Percentiles rank a stretch among this genome's conserved stretches.
Conservation (phyloP, 1,284 basidiomycete genomes). For the Cryptococcus sp. region DNA sequence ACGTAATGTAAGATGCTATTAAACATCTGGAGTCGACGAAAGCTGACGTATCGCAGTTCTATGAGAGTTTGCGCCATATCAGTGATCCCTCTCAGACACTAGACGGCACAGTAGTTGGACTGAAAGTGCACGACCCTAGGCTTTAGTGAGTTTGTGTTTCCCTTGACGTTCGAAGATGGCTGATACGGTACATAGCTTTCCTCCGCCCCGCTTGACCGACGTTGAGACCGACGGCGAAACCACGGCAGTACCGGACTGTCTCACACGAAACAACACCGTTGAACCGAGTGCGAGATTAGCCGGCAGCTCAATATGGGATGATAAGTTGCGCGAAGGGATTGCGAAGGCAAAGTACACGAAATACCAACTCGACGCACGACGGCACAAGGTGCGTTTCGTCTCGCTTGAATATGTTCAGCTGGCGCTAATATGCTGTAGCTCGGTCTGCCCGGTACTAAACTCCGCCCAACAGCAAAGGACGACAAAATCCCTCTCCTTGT, state of each 20-base stretch:
- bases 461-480: slow-evolving; percentile 69
- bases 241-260: no score
- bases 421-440: slow-evolving; percentile 56
- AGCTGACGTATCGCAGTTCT: slow-evolving; percentile 60
- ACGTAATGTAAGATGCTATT: slow-evolving; percentile 57
- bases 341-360: slow-evolving; percentile 73
- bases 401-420: not conserved
- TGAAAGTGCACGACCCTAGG: slow-evolving; percentile 72
- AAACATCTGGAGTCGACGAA: not conserved
- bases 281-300: slow-evolving; percentile 57
- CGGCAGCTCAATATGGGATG: slow-evolving; percentile 70
- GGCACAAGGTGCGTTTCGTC: slow-evolving; percentile 61
- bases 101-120: slow-evolving; percentile 71
- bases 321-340: slow-evolving; percentile 58
- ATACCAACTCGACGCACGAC: slow-evolving; percentile 75
- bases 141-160: slow-evolving; percentile 29
- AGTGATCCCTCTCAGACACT: slow-evolving; percentile 66
- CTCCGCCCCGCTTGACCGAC: slow-evolving; percentile 22
- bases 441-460: slow-evolving; percentile 70
- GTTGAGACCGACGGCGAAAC: not conserved
- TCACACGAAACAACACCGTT: no score
- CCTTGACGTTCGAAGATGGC: not conserved
- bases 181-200: slow-evolving; percentile 22
- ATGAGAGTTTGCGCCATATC: slow-evolving; percentile 63
- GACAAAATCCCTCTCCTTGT: slow-evolving; percentile 78